Percentiles rank a stretch among this genome's conserved stretches.
phyloP scores from a whole-genome alignment of 2,329 filamentous ascomycete species.

The Didymella glomerata region DNA sequence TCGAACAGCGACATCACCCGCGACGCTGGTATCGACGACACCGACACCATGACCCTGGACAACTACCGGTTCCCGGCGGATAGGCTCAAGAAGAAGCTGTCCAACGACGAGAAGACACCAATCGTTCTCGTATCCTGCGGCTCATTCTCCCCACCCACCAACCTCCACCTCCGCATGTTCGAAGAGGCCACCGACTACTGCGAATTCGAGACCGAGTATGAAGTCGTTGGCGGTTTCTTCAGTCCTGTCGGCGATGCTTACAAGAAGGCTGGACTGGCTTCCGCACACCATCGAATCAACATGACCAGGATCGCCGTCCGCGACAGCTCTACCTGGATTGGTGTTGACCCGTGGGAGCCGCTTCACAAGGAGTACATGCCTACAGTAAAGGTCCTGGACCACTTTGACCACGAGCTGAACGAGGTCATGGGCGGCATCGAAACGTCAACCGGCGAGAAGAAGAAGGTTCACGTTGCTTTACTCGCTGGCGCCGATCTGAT shows the following conservation, averaged over 20 bases:
- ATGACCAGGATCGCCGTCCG: slow-evolving; percentile 88
- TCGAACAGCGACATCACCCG: slow-evolving; percentile 31
- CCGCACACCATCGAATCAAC: slow-evolving; percentile 75
- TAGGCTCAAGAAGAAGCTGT: slow-evolving; percentile 65
- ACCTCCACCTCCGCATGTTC: slow-evolving; percentile 85
- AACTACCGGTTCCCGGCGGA: slow-evolving; percentile 69
- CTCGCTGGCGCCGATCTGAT: slow-evolving; percentile 73
- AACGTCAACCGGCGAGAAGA: slow-evolving; percentile 70
- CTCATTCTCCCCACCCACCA: slow-evolving; percentile 77
- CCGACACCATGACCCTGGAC: slow-evolving; percentile 49
- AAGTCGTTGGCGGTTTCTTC: slow-evolving; percentile 85
- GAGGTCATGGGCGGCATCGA: slow-evolving; percentile 77
- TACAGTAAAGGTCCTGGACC: slow-evolving; percentile 87
- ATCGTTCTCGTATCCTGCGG: slow-evolving; percentile 75
- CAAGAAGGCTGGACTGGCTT: slow-evolving; percentile 81
- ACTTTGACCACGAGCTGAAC: slow-evolving; percentile 92
- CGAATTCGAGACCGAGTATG: slow-evolving; percentile 74
- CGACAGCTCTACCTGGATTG: slow-evolving; percentile 62
- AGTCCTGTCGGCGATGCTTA: slow-evolving; percentile 80
- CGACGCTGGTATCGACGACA: slow-evolving; percentile 37
- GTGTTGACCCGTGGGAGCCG: slow-evolving; percentile 69
- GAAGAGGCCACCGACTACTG: slow-evolving; percentile 85
- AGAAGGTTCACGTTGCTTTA: slow-evolving; percentile 77
- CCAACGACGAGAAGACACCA: slow-evolving; percentile 65
- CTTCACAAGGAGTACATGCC: slow-evolving; percentile 83